phyloP scores from a whole-genome alignment of 2,329 filamentous ascomycete species.

The Phyllosticta citribraziliensis region DNA sequence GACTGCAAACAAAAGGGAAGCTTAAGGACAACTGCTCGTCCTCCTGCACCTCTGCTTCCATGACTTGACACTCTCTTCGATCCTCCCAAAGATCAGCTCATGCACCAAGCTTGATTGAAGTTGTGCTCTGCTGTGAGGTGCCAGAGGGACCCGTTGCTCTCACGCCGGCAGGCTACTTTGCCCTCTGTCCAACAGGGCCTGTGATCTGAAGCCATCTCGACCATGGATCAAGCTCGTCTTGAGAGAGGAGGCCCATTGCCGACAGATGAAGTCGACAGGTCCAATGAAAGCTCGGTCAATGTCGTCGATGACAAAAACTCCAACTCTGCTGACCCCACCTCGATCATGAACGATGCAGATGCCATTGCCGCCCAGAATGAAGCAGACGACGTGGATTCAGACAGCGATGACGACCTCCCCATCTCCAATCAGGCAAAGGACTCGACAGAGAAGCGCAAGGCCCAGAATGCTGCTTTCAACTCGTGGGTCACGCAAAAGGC shows the following conservation, averaged over 20 bases:
- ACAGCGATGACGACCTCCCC: constrained; percentile 15
- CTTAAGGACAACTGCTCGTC: background rate
- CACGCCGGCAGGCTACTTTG: background rate
- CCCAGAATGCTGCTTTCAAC: constrained; percentile 34
- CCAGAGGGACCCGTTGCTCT: background rate
- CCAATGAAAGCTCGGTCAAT: background rate
- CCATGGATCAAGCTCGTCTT: background rate
- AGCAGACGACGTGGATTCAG: constrained; percentile 16
- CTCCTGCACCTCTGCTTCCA: background rate
- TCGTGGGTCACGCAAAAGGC: constrained; percentile 34
- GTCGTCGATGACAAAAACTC: background rate
- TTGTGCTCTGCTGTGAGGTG: background rate
- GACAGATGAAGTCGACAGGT: background rate
- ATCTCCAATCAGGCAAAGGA: constrained; percentile 18
- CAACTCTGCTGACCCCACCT: background rate
- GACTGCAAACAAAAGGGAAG: background rate
- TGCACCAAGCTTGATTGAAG: background rate
- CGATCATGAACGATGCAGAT: background rate
- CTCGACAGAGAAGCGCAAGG: constrained; percentile 28
- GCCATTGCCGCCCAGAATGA: too few species aligned
- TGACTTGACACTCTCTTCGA: background rate
- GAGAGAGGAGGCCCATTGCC: background rate
- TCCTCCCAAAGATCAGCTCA: background rate
- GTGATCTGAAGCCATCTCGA: background rate
- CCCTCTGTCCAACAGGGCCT: background rate